A percentile compares a stretch with the other conserved stretches of the same genome.
phyloP scores from a whole-genome alignment of 1,139 yeast species.

The Arxiozyma heterogenica region DNA sequence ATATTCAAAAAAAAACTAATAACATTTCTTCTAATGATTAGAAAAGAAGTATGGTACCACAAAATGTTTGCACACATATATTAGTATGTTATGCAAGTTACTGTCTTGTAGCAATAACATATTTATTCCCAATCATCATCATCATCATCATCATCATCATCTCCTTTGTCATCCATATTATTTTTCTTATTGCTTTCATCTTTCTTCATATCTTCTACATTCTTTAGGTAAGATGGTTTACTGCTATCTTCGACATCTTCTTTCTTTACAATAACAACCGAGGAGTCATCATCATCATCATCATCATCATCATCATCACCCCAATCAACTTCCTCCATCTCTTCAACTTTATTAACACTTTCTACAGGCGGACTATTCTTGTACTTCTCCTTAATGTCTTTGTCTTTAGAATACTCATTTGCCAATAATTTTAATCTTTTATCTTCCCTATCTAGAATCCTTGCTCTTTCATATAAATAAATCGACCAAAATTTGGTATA shows the following conservation, averaged over 20 bases:
- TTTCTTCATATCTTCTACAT: neutral
- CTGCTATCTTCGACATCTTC: slow-evolving; percentile 8
- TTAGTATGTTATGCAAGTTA: neutral
- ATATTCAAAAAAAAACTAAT: neutral
- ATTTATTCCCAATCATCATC: slow-evolving; percentile 53
- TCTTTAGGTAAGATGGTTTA: neutral
- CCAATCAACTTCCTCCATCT: slow-evolving; percentile 24
- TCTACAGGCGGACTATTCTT: slow-evolving; percentile 14
- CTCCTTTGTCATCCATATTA: slow-evolving; percentile 10
- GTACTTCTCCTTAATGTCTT: slow-evolving; percentile 5
- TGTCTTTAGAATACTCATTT: neutral
- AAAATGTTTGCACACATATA: neutral
- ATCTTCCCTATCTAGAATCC: slow-evolving; percentile 54
- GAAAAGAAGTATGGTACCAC: neutral
- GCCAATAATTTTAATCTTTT: slow-evolving; percentile 53
- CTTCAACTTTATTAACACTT: slow-evolving; percentile 14
- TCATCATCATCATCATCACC: slow-evolving; percentile 12
- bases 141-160: slow-evolving; percentile 31
- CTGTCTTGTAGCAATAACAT: neutral
- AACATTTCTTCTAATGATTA: neutral
- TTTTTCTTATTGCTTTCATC: slow-evolving; percentile 9
- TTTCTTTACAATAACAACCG: slow-evolving; percentile 12
- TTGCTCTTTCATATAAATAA: slow-evolving; percentile 50
- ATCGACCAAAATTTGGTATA: slow-evolving; percentile 67
- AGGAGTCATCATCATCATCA: slow-evolving; percentile 3